A percentile compares a stretch with the other conserved stretches of the same genome.
Evolutionary conservation across 495 filamentous ascomycete genomes (phyloP).

Genomic region (Podospora sp.): DNA sequence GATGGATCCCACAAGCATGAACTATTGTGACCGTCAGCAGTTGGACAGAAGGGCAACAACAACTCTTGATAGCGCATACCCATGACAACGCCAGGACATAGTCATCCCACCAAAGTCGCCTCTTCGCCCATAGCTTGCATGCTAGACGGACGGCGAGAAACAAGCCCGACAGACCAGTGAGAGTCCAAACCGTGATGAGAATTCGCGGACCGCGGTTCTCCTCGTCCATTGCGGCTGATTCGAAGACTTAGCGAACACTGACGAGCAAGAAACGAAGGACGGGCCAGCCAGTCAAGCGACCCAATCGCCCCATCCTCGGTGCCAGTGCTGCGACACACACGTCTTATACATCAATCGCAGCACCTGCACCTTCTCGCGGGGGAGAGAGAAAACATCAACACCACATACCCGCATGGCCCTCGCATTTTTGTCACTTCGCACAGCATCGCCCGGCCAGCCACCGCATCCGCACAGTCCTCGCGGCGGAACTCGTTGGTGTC

Average conservation of each 20-base stretch:
- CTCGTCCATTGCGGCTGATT: slow-evolving; percentile 17
- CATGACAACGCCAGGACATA: slow-evolving; percentile 38
- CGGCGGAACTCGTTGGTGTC: not conserved
- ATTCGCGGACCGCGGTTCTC: slow-evolving; percentile 28
- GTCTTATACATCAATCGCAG: not conserved
- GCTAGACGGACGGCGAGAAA: slow-evolving; percentile 36
- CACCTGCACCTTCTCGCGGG: not conserved
- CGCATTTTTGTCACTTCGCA: not conserved
- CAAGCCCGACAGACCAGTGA: slow-evolving; percentile 29
- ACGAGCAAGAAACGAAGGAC: slow-evolving; percentile 1
- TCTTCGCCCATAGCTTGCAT: slow-evolving; percentile 35
- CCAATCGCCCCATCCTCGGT: not conserved
- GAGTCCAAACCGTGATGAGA: slow-evolving; percentile 31
- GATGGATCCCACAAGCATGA: slow-evolving; percentile 28
- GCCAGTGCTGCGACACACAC: not conserved
- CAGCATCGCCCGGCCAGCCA: not conserved
- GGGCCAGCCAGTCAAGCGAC: slow-evolving; percentile 8
- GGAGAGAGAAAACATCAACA: not conserved
- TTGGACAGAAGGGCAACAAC: not conserved
- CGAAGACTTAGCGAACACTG: not conserved
- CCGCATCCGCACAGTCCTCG: not conserved
- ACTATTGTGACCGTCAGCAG: slow-evolving; percentile 11
- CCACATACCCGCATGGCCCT: not conserved
- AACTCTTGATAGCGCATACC: slow-evolving; percentile 26
- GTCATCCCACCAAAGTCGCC: slow-evolving; percentile 44